Conservation (phyloP, 2,329 filamentous ascomycete species). For the Arthroderma sp. region DNA sequence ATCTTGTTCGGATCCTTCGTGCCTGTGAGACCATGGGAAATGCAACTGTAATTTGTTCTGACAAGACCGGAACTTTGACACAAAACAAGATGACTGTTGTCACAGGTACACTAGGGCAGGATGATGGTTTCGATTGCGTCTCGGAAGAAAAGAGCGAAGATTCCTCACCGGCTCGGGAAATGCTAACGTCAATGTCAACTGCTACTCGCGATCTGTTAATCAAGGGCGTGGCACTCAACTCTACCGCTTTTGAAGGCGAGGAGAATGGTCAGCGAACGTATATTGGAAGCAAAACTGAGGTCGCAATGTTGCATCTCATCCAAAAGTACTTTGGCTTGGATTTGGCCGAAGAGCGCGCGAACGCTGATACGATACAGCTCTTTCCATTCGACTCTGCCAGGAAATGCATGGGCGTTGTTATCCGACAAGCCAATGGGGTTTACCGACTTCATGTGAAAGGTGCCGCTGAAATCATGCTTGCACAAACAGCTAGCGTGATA, state of each 20-base stretch:
- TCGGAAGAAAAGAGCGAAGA: slow-evolving; percentile 8
- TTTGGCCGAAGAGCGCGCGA: slow-evolving; percentile 48
- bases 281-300: slow-evolving; percentile 67
- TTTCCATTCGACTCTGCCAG: slow-evolving; percentile 64
- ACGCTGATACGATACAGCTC: slow-evolving; percentile 50
- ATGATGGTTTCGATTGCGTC: slow-evolving; percentile 41
- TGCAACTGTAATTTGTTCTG: slow-evolving; percentile 66
- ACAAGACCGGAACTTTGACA: slow-evolving; percentile 63
- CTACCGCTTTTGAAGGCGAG: slow-evolving; percentile 64
- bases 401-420: slow-evolving; percentile 48
- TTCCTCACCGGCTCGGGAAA: slow-evolving; percentile 15
- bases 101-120: slow-evolving; percentile 52
- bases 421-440: slow-evolving; percentile 24
- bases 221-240: slow-evolving; percentile 37
- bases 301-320: slow-evolving; percentile 57
- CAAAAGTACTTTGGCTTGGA: slow-evolving; percentile 55
- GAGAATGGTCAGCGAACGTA: slow-evolving; percentile 51
- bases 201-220: slow-evolving; percentile 24
- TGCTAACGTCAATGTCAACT: slow-evolving; percentile 20
- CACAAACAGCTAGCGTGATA: slow-evolving; percentile 21
- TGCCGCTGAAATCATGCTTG: slow-evolving; percentile 35
- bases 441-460: slow-evolving; percentile 38
- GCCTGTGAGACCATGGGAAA: slow-evolving; percentile 75
- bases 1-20: slow-evolving; percentile 61
- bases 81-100: slow-evolving; percentile 68